A percentile compares a stretch with the other conserved stretches of the same genome.
Conservation (phyloP, 768 basidiomycete species). For the Exidia glandulosa region DNA sequence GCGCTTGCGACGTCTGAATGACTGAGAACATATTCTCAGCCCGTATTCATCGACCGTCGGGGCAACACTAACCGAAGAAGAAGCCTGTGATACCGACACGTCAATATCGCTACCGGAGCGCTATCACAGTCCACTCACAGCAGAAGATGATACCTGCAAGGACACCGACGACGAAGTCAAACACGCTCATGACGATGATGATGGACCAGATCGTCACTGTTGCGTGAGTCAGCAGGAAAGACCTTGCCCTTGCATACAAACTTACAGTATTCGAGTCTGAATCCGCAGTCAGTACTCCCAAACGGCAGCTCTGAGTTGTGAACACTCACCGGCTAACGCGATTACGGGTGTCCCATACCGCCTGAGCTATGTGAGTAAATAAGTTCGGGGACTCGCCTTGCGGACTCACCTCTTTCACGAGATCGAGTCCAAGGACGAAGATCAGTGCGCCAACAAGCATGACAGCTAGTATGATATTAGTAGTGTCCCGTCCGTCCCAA, state of each 20-base stretch:
- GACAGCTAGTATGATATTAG: conserved; percentile 45
- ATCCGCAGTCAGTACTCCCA: neutral
- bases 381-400: neutral
- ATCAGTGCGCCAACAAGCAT: conserved; percentile 88
- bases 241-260: conserved; percentile 22
- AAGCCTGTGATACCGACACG: conserved; percentile 37
- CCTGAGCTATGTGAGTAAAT: conserved; percentile 17
- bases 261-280: neutral
- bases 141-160: conserved; percentile 86
- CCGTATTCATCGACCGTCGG: neutral
- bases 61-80: conserved; percentile 45
- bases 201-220: conserved; percentile 74
- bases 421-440: conserved; percentile 87
- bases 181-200: conserved; percentile 85
- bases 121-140: conserved; percentile 37
- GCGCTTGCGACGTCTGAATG: conserved; percentile 80
- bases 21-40: conserved; percentile 42
- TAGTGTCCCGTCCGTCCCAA: neutral
- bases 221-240: conserved; percentile 47
- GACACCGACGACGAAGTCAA: conserved; percentile 92
- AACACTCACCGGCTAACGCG: conserved; percentile 61
- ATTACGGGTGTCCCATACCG: conserved; percentile 89
- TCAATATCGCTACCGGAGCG: neutral
- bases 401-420: conserved; percentile 59
- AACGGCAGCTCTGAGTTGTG: neutral